phyloP scores from a whole-genome alignment of 768 basidiomycete genomes.

The Sporobolomyces roseus region DNA sequence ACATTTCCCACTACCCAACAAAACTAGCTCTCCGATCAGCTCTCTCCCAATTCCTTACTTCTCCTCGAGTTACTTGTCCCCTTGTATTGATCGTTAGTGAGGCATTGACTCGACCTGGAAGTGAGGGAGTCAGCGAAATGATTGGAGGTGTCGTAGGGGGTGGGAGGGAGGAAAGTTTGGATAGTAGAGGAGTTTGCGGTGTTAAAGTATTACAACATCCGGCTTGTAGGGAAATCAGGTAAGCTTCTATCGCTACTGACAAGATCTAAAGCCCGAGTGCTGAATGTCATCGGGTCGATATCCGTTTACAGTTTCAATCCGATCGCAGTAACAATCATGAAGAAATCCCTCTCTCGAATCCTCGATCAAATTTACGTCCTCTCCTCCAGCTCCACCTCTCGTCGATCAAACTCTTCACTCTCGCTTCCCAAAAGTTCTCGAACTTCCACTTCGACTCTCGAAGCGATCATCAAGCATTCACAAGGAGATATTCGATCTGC shows the following conservation, averaged over 20 bases:
- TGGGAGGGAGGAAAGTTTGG: conserved; percentile 58
- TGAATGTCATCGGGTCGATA: no score
- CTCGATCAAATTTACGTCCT: conserved; percentile 33
- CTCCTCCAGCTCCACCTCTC: conserved; percentile 42
- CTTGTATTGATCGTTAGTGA: conserved; percentile 81
- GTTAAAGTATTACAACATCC: conserved; percentile 65
- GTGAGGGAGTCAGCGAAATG: conserved; percentile 49
- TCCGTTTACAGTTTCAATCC: conserved; percentile 79
- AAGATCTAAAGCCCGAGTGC: no score
- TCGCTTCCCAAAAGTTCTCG: no score
- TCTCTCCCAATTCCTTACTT: conserved; percentile 53
- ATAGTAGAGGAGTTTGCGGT: conserved; percentile 68
- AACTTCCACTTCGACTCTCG: conserved; percentile 51
- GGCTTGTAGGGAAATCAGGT: conserved; percentile 77
- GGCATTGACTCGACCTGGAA: conserved; percentile 59
- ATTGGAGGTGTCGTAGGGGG: conserved; percentile 48
- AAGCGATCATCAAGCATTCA: conserved; percentile 70
- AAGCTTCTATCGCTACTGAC: conserved; percentile 12
- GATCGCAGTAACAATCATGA: conserved; percentile 79
- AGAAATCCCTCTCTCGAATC: conserved; percentile 64
- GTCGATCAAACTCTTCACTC: conserved; percentile 57
- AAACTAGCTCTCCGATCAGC: conserved; percentile 68
- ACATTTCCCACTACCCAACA: conserved; percentile 68
- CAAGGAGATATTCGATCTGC: conserved; percentile 92
- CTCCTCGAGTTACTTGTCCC: conserved; percentile 53